Evolutionary conservation across 2,329 filamentous ascomycete genomes (phyloP), one percentile per base, ranked within the genome.

Genomic region (Colletotrichum sp.): DNA sequence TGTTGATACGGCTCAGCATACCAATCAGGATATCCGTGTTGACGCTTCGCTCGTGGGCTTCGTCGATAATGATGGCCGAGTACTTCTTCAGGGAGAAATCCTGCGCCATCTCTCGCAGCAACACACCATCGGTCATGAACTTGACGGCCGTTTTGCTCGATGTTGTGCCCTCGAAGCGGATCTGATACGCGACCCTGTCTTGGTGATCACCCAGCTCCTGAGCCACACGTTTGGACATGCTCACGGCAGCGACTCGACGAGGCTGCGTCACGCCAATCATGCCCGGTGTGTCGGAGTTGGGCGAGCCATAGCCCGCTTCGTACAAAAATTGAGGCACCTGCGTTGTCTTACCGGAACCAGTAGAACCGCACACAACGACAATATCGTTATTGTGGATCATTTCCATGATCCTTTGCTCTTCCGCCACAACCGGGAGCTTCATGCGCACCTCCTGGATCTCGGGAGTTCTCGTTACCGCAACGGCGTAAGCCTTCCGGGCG

Each of bases 1-100:
- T 95, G 64, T 98, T 95, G 39, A 99, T 96, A 81, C 96, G 92
- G 82, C 96, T 98, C 19, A 99, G 92, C 92, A 99, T 98, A 67
- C 97, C 97, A 79, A 99, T 96, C n/a, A 99, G 87, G 55, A 99
- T 98, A 83, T 99, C 98, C 0, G 98, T 99, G 82, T 99, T 99
- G 80, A 98, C 95, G 81, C 96, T 99, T 80, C 98, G 92, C 84
- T 99, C 97, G 87, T 99, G 97, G 2, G 97, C 97, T 85, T 99
- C 97, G 81, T 99, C 97, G 77, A 99, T 96, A 65, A 99, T 92
- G 69, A 99, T 95, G 16, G 94, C 95, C 1, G 96, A 98, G 84
- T 99, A 99, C 80, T 98, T 98, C 66, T 90, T 92, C 61, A 99
- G 86, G 0, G 95, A 90, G 81, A 99, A 95, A 82, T 99, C 97